Evolutionary conservation across 306 rosid genomes (phyloP), one percentile per base, ranked within the genome.

Genomic region (Sindora glabra): DNA sequence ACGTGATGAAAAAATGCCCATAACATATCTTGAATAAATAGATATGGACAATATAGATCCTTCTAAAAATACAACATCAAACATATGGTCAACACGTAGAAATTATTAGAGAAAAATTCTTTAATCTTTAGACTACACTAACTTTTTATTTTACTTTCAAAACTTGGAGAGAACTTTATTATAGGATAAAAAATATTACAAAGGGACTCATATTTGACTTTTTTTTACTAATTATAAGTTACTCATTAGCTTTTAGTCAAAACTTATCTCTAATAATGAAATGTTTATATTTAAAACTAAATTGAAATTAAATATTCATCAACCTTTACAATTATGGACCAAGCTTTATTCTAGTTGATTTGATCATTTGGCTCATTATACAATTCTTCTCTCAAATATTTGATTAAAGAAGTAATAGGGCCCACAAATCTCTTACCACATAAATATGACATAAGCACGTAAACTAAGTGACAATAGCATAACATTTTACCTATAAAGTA

Each of bases 401-500:
- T 67, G 48, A 79, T 27, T 62, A 77, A 48, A 4, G 0, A 46
- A 9, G 86, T 78, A 66, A 83, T 75, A 38, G 85, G 83, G 2
- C 87, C 87, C 2, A 82, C 86, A 9, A 85, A 85, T 40, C 71
- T 79, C 78, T 72, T 86, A 21, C 94, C 94, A 57, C 82, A 86
- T 45, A 86, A 73, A 24, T 82, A 86, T 1, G 94, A 86, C 94
- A 82, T 82, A 0, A 89, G 89, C 77, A 86, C 72, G 62, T 86
- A 86, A 41, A 81, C 86, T 81, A 86, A 56, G 4, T 88, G 87
- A 73, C 88, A 78, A 22, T 86, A 75, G 50, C 86, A 81, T 53
- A 79, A 11, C 86, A 86, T 83, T 65, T 79, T 83, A 12, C 95
- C 87, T 86, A n/a, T n/a, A n/a, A n/a, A n/a, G n/a, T n/a, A n/a